Base-by-base conservation (phyloP, 1,284 basidiomycete genomes). In the Boletellus deceptivus region DNA sequence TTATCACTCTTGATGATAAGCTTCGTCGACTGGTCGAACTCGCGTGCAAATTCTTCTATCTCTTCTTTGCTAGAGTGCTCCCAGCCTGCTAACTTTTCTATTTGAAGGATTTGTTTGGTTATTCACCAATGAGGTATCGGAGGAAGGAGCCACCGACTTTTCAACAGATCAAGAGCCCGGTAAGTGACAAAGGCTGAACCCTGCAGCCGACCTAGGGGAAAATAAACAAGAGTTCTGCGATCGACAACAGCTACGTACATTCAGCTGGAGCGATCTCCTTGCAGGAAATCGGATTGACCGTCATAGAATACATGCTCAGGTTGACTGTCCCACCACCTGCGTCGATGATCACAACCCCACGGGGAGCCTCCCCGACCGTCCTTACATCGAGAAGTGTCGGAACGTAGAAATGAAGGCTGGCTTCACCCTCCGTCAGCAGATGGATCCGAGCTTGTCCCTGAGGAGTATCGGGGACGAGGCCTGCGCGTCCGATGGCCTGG, bases 171-270 rank as follows among this genome's bases (percentile, higher is more conserved):
- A n/a, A 48, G 49, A 4, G 75, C 75, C 16, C 68, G 60, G 3
- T 53, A 58, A 2, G 70, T 76, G 4, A 78, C 75, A 45, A 72
- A 72, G 6, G 55, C 53, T 0, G 63, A 62, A 11, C 65, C 65
- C 17, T 63, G 50, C 16, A 66, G 34, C 8, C 41, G 42, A 43
- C 54, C 55, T 56, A 29, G 16, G 25, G 1, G 10, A 4, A 8
- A 17, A 25, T 54, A 9, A 49, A 16, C 6, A n/a, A 2, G 16
- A 14, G 14, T 27, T 31, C 11, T 0, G 9, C 2, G 5, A 9
- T 13, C 0, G 4, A 9, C 0, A 16, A n/a, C 2, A 34, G 11
- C 5, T n/a, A 52, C 70, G 48, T 57, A 75, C 74, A 75, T 38
- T 68, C 66, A 1, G 73, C 49, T 2, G 63, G 53, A 9, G 27